Evolutionary conservation across 208 protist species (phyloP), one percentile per base, ranked within the genome.

Genomic region (Crithidia sp.): DNA sequence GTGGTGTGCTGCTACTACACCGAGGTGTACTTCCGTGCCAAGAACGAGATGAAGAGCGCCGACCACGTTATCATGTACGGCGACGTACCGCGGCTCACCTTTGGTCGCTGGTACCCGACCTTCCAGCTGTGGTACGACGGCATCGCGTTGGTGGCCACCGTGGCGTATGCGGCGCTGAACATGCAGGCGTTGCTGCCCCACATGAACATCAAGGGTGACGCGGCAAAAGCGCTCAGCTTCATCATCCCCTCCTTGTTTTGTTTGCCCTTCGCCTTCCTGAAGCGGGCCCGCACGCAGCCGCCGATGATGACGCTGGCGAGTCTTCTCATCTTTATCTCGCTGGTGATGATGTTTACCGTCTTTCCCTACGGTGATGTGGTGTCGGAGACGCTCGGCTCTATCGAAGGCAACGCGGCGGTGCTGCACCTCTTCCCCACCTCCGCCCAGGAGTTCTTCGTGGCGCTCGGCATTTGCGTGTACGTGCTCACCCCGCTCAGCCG

Each of bases 211-310:
- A 70, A 16, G 8, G 71, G 63, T 44, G 52, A 55, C 44, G 49
- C 67, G 4, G 69, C 74, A 3, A 71, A 57, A 14, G 77, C 69
- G 17, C 80, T 88, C 28, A 76, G 74, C 74, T 73, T 83, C 37
- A 74, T 83, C 28, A 74, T 88, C 37, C 83, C 83, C n/a, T 71
- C 70, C 2, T 45, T 81, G 12, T 77, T 82, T 56, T 78, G 60
- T 6, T 56, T 85, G n/a, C 79, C 79, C 2, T 58, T 88, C 40
- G 73, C 82, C 14, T 85, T 84, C 69, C 83, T 84, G 74, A 88
- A 88, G 76, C 71, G 77, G n/a, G 79, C 83, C 17, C 44, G 58
- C 47, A 77, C 70, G 66, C 76, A 76, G 45, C 49, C 39, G 60
- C 60, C 79, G 47, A 71, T 88, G 68, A 49, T 70, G 58, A 58